Base-by-base conservation (phyloP, 2,329 filamentous ascomycete genomes). In the Monosporascus sp. region DNA sequence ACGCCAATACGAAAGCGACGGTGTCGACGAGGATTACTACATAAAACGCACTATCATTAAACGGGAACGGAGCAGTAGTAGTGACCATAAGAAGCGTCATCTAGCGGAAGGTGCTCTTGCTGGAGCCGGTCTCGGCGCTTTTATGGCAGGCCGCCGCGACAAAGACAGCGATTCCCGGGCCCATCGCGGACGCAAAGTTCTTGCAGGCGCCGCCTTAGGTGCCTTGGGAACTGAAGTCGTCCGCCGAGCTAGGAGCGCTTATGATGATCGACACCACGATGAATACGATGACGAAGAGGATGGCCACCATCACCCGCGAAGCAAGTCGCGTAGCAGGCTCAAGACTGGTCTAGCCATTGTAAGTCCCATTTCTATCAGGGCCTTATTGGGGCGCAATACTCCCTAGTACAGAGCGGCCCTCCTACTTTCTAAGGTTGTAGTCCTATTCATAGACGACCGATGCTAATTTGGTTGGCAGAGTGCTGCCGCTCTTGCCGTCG, bases 61-160 rank as follows among this genome's bases (percentile, higher is more conserved):
- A 18, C 75, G 77, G 20, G 78, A 80, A 18, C 73, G 76, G 44
- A 82, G 79, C 56, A 70, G 70, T 14, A 78, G 77, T 57, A 69
- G 73, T 5, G 74, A 74, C 41, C 70, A 75, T 48, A 80, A 80
- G 59, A 83, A 76, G 65, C 78, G 79, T 42, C 79, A 84, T 59
- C 66, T 86, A 5, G 83, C 83, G 22, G 82, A 84, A 62, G 83
- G 83, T n/a, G 83, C 82, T 9, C 72, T 85, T 17, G 83, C 83
- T 27, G 83, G 82, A 17, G 83, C 83, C 18, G 83, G 83, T 48
- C 68, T 83, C 7, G 78, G 80, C 11, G 83, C 83, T n/a, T 68
- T 86, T 3, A 67, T 84, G 6, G 74, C 78, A 17, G 80, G 79
- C 47, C 79, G 81, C 20, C 75, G 79, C 47, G 74, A 76, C 49